Evolutionary conservation across 345 rosid species (phyloP).

Genomic region (Arabidopsis suecica): DNA sequence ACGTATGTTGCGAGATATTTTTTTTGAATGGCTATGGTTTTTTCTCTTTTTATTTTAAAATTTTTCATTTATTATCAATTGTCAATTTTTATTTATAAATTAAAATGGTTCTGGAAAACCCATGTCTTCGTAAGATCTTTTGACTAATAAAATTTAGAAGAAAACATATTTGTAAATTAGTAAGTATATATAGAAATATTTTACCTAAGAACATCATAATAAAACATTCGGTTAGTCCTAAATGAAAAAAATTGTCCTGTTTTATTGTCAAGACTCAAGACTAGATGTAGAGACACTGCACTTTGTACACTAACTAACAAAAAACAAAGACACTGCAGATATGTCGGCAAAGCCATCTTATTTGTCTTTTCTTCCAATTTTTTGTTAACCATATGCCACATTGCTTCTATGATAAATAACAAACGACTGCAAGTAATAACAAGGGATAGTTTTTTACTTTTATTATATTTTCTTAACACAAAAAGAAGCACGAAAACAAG

Average conservation of each 20-base stretch:
- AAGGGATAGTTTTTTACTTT: background rate
- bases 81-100: background rate
- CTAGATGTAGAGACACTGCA: background rate
- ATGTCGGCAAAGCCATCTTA: constrained; percentile 14
- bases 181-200: background rate
- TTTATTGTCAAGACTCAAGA: background rate
- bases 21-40: background rate
- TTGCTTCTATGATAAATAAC: background rate
- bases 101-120: background rate
- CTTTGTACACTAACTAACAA: background rate
- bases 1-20: constrained; percentile 8
- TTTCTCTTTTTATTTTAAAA: background rate
- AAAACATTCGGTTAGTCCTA: background rate
- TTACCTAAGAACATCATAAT: background rate
- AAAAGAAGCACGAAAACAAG: constrained; percentile 10
- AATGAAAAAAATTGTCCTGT: background rate
- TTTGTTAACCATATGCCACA: background rate
- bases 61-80: background rate
- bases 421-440: background rate
- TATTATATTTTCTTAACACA: background rate
- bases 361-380: constrained; percentile 10
- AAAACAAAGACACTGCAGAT: background rate
- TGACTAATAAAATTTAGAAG: rapidly evolving
- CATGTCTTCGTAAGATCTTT: background rate
- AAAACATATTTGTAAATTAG: background rate